Evolutionary conservation across 164 flowering plant genomes (phyloP).

Genomic region (Santalum album): DNA sequence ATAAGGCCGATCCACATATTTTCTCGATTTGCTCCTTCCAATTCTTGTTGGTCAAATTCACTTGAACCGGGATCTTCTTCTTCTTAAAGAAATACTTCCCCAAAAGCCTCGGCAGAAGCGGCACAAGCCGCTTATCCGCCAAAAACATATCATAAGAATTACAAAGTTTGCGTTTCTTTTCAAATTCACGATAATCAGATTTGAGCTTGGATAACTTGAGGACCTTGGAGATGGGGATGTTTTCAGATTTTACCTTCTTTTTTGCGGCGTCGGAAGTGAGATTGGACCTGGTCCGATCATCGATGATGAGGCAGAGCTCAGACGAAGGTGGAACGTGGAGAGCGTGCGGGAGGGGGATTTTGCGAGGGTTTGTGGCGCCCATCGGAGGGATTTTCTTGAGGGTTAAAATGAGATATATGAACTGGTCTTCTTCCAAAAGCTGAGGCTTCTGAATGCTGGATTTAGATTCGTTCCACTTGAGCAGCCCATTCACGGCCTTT

Average conservation of each 20-base stretch:
- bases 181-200: conserved; percentile 58
- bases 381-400: conserved; percentile 69
- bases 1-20: conserved; percentile 36
- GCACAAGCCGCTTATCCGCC: conserved; percentile 50
- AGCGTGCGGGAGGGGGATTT: conserved; percentile 62
- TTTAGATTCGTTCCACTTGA: conserved; percentile 48
- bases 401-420: conserved; percentile 57
- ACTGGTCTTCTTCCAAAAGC: conserved; percentile 56
- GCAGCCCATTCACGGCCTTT: conserved; percentile 44
- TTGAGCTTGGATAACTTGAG: conserved; percentile 63
- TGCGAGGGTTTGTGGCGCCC: conserved; percentile 44
- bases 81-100: conserved; percentile 81
- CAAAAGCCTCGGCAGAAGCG: conserved; percentile 46
- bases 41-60: conserved; percentile 55
- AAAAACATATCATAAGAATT: conserved; percentile 56
- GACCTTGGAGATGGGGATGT: conserved; percentile 60
- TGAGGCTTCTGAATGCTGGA: conserved; percentile 38
- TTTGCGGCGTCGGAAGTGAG: conserved; percentile 43
- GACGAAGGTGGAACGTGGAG: conserved; percentile 23
- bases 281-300: conserved; percentile 40
- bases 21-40: conserved; percentile 71
- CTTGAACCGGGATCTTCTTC: conserved; percentile 21
- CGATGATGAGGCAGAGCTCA: conserved; percentile 62
- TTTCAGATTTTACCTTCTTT: conserved; percentile 36
- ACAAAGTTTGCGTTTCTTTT: conserved; percentile 61